phyloP scores from a whole-genome alignment of 805 yeast genomes.

The Candida coleopterorum region DNA sequence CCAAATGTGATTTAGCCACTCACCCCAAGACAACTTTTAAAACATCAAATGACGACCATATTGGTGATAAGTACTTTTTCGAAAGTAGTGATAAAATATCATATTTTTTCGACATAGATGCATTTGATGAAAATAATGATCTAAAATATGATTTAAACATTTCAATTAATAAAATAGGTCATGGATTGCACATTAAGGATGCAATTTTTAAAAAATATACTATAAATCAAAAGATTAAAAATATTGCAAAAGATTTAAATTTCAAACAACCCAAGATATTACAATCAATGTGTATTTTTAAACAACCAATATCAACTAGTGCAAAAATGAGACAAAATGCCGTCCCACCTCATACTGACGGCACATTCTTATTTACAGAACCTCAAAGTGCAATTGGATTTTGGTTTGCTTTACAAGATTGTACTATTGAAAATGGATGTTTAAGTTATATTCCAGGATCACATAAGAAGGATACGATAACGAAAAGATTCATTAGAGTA shows the following conservation, averaged over 20 bases:
- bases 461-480: neutral
- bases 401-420: conserved; percentile 79
- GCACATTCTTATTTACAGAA: conserved; percentile 62
- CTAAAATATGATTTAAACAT: conserved; percentile 47
- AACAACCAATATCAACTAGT: conserved; percentile 48
- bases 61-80: conserved; percentile 71
- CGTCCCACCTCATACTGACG: conserved; percentile 78
- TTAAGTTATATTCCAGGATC: conserved; percentile 33
- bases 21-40: conserved; percentile 73
- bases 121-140: conserved; percentile 51
- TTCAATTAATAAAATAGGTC: conserved; percentile 76
- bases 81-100: conserved; percentile 64
- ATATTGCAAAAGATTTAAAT: conserved; percentile 48
- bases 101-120: conserved; percentile 69
- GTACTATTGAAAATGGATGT: conserved; percentile 73
- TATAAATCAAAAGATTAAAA: conserved; percentile 44
- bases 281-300: conserved; percentile 76
- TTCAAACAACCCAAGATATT: conserved; percentile 65
- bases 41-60: conserved; percentile 54
- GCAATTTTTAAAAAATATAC: conserved; percentile 47
- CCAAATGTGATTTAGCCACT: conserved; percentile 43
- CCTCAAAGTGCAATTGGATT: conserved; percentile 74
- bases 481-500: conserved; percentile 60
- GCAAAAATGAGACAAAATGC: conserved; percentile 38
- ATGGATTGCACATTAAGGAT: conserved; percentile 62